phyloP scores from a whole-genome alignment of 164 flowering plant genomes.

The Liquidambar formosana region DNA sequence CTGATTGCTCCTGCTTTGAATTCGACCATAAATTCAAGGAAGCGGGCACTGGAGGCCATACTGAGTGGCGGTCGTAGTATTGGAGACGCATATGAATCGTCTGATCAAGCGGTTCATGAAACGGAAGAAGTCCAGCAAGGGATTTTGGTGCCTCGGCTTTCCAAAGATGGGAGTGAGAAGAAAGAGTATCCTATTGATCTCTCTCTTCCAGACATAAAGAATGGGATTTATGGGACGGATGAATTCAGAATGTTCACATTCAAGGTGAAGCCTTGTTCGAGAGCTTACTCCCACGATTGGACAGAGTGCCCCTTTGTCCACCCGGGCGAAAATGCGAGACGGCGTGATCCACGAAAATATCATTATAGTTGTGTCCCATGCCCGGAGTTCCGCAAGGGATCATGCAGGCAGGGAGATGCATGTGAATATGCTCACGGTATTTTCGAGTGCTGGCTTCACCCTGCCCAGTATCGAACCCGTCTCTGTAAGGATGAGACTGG shows the following conservation, averaged over 20 bases:
- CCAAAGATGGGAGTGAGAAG: conserved; percentile 39
- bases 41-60: conserved; percentile 34
- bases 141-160: conserved; percentile 15
- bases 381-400: conserved; percentile 57
- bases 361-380: conserved; percentile 64
- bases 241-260: conserved; percentile 61
- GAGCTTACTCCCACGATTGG: conserved; percentile 69
- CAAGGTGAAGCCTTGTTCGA: conserved; percentile 62
- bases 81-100: conserved; percentile 15
- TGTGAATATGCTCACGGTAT: conserved; percentile 69
- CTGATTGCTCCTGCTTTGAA: conserved; percentile 22
- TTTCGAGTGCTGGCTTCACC: conserved; percentile 65
- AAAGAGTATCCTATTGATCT: conserved; percentile 57
- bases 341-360: conserved; percentile 56
- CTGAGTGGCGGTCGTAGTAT: conserved; percentile 24
- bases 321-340: conserved; percentile 58
- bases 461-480: conserved; percentile 58
- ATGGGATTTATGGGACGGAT: conserved; percentile 51
- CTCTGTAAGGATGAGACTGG: conserved; percentile 59
- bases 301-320: conserved; percentile 66
- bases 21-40: conserved; percentile 25
- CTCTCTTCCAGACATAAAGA: conserved; percentile 53
- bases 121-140: conserved; percentile 24
- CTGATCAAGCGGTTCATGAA: conserved; percentile 20
- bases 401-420: conserved; percentile 49